Conservation (phyloP, 495 filamentous ascomycete species). For the Parmelia sp. region DNA sequence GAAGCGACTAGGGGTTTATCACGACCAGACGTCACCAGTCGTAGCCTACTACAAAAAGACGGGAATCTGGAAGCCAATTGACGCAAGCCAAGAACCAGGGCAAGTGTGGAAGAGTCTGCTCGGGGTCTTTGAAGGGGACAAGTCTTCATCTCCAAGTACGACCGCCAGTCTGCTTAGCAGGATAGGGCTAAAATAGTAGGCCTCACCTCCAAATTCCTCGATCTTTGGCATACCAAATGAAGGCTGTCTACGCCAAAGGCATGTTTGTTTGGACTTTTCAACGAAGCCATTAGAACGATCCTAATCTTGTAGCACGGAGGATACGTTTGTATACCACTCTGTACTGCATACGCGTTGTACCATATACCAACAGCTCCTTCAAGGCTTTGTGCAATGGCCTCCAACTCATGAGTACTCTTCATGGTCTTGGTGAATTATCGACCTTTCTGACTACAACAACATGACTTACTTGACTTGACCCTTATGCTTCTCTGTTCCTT, state of each 20-base stretch:
- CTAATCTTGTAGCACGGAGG: background rate
- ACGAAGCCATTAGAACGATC: constrained; percentile 1
- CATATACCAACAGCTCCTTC: constrained; percentile 15
- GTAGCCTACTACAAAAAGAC: constrained; percentile 94
- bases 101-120: constrained; percentile 92
- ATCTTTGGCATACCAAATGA: constrained; percentile 33
- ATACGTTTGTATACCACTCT: constrained; percentile 12
- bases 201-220: constrained; percentile 19
- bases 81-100: constrained; percentile 93
- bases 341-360: constrained; percentile 11
- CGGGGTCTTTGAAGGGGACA: constrained; percentile 70
- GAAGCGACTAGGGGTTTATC: constrained; percentile 91
- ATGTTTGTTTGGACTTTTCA: constrained; percentile 12
- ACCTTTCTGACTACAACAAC: background rate
- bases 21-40: constrained; percentile 87
- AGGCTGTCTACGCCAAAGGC: constrained; percentile 9
- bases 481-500: background rate
- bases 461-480: background rate
- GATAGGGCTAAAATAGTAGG: constrained; percentile 38
- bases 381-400: constrained; percentile 8
- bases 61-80: constrained; percentile 92
- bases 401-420: background rate
- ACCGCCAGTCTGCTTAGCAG: constrained; percentile 37
- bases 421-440: background rate
- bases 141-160: constrained; percentile 28